Evolutionary conservation across 2,329 filamentous ascomycete species (phyloP).

Genomic region (Fusarium sulawesiense): DNA sequence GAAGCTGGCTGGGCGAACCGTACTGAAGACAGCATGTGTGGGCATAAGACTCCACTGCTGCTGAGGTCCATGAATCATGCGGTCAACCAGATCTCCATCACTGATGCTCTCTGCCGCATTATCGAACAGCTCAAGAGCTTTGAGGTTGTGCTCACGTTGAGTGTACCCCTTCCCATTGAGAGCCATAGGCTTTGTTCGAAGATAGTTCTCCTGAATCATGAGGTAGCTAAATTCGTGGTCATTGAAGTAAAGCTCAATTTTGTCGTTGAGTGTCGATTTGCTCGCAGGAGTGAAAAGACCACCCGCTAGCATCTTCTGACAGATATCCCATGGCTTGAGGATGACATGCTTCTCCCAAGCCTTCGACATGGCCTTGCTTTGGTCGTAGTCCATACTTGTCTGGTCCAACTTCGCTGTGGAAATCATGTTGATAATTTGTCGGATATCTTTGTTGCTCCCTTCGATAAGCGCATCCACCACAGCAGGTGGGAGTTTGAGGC

Average conservation of each 20-base stretch:
- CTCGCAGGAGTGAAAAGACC: constrained; percentile 87
- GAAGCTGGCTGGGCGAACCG: constrained; percentile 90
- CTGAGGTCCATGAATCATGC: constrained; percentile 98
- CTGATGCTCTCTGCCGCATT: constrained; percentile 95
- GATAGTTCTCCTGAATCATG: constrained; percentile 98
- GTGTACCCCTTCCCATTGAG: constrained; percentile 66
- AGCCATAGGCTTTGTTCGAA: constrained; percentile 80
- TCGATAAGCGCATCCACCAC: constrained; percentile 96
- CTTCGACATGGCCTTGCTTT: constrained; percentile 94
- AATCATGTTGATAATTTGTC: constrained; percentile 99
- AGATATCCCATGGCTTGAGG: constrained; percentile 98
- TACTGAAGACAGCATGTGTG: constrained; percentile 93
- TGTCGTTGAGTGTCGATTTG: constrained; percentile 92
- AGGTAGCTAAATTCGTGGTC: constrained; percentile 97
- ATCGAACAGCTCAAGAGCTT: constrained; percentile 86
- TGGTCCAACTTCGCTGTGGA: constrained; percentile 92
- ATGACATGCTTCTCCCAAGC: constrained; percentile 98
- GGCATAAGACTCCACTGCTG: constrained; percentile 99
- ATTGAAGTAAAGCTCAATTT: constrained; percentile 99
- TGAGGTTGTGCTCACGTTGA: constrained; percentile 78
- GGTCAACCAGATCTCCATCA: constrained; percentile 93
- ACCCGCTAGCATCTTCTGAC: constrained; percentile 87
- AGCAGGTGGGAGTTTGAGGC: constrained; percentile 81
- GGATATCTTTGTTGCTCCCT: constrained; percentile 93
- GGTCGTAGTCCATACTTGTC: constrained; percentile 80